Conservation (phyloP, 164 flowering plant genomes). For the Nymphaea thermarum region DNA sequence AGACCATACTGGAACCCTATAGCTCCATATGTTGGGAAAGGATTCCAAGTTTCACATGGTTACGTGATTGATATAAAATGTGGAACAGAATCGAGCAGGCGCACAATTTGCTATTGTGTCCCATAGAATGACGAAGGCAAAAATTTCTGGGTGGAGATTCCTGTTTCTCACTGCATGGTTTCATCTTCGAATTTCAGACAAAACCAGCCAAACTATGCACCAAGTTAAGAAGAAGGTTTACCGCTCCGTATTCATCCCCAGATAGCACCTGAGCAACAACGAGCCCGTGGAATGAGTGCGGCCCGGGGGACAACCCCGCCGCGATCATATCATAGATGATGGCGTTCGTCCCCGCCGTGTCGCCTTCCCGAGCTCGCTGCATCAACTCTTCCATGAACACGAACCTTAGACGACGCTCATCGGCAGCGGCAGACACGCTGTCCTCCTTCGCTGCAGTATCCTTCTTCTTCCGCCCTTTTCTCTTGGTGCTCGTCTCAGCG, state of each 20-base stretch:
- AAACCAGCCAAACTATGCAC: neutral
- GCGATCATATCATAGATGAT: constrained; percentile 89
- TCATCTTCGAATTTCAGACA: neutral
- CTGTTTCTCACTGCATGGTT: no score
- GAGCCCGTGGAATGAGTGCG: constrained; percentile 85
- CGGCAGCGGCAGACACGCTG: constrained; percentile 8
- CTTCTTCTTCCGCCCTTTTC: constrained; percentile 17
- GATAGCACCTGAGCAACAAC: constrained; percentile 57
- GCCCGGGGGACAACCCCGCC: constrained; percentile 81
- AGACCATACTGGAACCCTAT: no score
- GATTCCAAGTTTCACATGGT: no score
- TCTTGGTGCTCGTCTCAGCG: constrained; percentile 1
- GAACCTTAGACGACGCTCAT: constrained; percentile 60
- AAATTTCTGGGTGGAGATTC: no score
- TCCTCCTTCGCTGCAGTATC: constrained; percentile 16
- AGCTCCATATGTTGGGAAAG: no score
- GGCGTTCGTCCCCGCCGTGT: constrained; percentile 48
- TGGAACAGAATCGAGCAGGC: no score
- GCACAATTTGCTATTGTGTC: neutral
- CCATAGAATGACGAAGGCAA: neutral
- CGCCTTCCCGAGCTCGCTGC: constrained; percentile 51
- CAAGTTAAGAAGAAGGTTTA: constrained; percentile 9
- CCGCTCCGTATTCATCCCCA: constrained; percentile 75
- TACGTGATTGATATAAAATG: no score
- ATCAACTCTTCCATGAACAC: constrained; percentile 92